phyloP scores from a whole-genome alignment of 768 basidiomycete species.

The Russula vinacea region DNA sequence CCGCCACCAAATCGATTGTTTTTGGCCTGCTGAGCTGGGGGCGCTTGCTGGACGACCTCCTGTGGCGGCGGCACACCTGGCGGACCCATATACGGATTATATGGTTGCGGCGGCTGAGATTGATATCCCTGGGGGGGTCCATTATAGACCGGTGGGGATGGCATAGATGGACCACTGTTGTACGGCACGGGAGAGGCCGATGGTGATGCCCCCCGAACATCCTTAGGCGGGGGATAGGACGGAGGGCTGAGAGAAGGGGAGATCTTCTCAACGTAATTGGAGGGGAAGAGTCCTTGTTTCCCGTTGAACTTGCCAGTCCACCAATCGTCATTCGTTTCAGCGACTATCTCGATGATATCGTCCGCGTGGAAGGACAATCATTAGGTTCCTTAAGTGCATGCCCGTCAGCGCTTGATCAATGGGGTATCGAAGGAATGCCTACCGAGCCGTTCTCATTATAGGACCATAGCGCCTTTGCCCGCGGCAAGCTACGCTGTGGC shows the following conservation, averaged over 20 bases:
- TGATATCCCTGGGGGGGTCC: conserved; percentile 29
- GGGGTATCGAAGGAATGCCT: conserved; percentile 27
- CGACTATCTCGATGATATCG: conserved; percentile 73
- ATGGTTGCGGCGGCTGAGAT: conserved; percentile 30
- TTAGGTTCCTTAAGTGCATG: conserved; percentile 55
- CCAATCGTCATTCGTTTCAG: conserved; percentile 84
- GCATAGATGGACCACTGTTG: conserved; percentile 38
- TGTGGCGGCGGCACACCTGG: conserved; percentile 30
- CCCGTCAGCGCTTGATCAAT: conserved; percentile 3
- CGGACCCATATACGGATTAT: conserved; percentile 26
- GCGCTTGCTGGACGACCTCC: conserved; percentile 32
- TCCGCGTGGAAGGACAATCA: conserved; percentile 77
- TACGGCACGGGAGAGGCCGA: conserved; percentile 23
- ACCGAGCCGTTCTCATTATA: conserved; percentile 62
- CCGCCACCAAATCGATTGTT: conserved; percentile 24
- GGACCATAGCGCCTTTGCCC: conserved; percentile 60
- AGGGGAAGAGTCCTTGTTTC: conserved; percentile 72
- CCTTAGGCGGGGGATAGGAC: conserved; percentile 27
- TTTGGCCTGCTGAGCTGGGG: conserved; percentile 14
- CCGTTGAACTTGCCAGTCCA: conserved; percentile 71
- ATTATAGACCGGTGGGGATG: conserved; percentile 38
- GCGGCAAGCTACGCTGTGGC: conserved; percentile 29
- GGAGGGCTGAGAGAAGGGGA: conserved; percentile 28
- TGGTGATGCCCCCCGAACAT: conserved; percentile 9
- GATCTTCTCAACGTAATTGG: conserved; percentile 67